Evolutionary conservation across 2,329 filamentous ascomycete species (phyloP).

Genomic region (Thelonectria blattea): DNA sequence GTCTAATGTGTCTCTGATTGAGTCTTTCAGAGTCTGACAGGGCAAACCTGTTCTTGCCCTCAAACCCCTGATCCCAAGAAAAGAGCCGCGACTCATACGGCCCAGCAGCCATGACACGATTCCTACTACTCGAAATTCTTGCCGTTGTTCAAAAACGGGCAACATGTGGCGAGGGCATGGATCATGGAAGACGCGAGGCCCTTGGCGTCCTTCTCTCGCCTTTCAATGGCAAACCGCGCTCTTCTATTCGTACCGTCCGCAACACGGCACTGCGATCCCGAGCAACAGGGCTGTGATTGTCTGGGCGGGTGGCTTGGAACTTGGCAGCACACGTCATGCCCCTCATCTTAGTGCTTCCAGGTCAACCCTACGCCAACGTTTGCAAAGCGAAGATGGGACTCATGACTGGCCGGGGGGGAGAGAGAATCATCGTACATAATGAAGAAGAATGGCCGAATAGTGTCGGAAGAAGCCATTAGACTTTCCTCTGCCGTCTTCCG

Average conservation of each 20-base stretch:
- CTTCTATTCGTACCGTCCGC: neutral
- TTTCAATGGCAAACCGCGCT: conserved; percentile 1
- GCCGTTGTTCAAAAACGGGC: no score
- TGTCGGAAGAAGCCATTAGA: neutral
- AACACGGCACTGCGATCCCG: conserved; percentile 30
- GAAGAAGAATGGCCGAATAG: conserved; percentile 2
- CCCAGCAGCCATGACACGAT: neutral
- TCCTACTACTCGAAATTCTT: neutral
- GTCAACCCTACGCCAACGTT: conserved; percentile 21
- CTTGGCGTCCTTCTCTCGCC: neutral
- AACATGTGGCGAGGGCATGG: neutral
- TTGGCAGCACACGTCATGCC: conserved; percentile 42
- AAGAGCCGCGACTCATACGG: no score
- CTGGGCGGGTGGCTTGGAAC: conserved; percentile 41
- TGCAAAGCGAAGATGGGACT: conserved; percentile 8
- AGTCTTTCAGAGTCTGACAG: neutral
- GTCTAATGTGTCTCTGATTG: neutral
- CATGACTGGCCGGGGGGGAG: neutral
- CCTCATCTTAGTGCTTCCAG: conserved; percentile 36
- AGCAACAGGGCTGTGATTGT: conserved; percentile 36
- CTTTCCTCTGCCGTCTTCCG: neutral
- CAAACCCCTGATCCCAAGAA: no score
- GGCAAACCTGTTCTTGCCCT: neutral
- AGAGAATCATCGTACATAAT: neutral
- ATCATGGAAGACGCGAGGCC: neutral